A percentile compares a stretch with the other conserved stretches of the same genome.
phyloP scores from a whole-genome alignment of 495 filamentous ascomycete species.

The Aspergillus heteromorphus region DNA sequence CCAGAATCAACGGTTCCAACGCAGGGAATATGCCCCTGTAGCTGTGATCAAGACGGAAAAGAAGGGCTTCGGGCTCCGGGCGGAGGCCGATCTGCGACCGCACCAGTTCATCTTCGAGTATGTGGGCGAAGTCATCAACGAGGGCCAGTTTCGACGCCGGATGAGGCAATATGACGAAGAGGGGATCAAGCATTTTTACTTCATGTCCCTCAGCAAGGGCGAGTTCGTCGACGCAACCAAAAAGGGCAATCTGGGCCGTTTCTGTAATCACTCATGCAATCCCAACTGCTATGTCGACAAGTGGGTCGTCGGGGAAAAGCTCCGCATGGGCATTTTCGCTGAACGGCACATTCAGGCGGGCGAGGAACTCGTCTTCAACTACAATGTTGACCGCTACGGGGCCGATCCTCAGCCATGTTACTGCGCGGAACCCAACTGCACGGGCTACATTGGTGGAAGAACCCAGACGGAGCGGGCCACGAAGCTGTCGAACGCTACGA shows the following conservation, averaged over 20 bases:
- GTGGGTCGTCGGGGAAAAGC: conserved; percentile 97
- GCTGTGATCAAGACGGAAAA: conserved; percentile 96
- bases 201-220: conserved; percentile 95
- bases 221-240: conserved; percentile 99
- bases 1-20: conserved; percentile 94
- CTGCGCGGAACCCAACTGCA: conserved; percentile 91
- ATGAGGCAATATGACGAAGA: conserved; percentile 90
- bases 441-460: conserved; percentile 93
- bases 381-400: conserved; percentile 98
- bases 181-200: conserved; percentile 98
- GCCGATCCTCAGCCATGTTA: conserved; percentile 96
- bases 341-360: conserved; percentile 78
- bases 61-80: conserved; percentile 89
- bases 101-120: conserved; percentile 97
- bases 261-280: conserved; percentile 99
- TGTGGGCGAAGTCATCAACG: conserved; percentile 96
- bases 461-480: conserved; percentile 95
- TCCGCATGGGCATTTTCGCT: conserved; percentile 99
- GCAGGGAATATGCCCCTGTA: conserved; percentile 81
- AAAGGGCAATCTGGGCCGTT: conserved; percentile 90
- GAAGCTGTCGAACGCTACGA: conserved; percentile 82
- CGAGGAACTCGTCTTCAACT: conserved; percentile 99
- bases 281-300: conserved; percentile 99
- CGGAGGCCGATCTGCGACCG: conserved; percentile 66
- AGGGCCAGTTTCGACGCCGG: conserved; percentile 76